Percentiles rank a stretch among this genome's conserved stretches.
Evolutionary conservation across 1,284 basidiomycete species (phyloP).

Genomic region (Pseudozyma sp.): DNA sequence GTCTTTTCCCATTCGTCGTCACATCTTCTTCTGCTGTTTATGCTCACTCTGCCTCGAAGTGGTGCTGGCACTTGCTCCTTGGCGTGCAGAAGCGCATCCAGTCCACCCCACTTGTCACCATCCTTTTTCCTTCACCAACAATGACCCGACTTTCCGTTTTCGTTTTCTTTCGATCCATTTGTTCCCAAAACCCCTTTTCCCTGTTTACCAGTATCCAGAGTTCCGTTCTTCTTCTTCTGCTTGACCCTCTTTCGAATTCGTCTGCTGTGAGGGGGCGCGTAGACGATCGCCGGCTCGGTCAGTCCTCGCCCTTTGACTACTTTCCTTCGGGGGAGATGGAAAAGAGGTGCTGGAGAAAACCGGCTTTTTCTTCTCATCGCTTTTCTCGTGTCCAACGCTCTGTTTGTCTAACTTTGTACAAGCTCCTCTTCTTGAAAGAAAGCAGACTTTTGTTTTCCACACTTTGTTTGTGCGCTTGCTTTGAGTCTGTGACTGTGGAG

Average conservation of each 20-base stretch:
- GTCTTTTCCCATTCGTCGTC: conserved; percentile 7
- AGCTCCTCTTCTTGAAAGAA: conserved; percentile 4
- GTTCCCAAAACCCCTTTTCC: neutral
- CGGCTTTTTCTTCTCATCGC: conserved; percentile 27
- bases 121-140: neutral
- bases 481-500: too few species aligned
- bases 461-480: neutral
- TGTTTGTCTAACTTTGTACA: conserved; percentile 9
- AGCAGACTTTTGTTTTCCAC: conserved; percentile 12
- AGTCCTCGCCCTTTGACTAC: conserved; percentile 25
- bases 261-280: conserved; percentile 40
- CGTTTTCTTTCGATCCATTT: neutral
- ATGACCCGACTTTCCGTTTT: conserved; percentile 13
- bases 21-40: conserved; percentile 6
- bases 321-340: conserved; percentile 5
- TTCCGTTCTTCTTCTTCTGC: conserved; percentile 1
- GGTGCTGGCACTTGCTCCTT: conserved; percentile 32
- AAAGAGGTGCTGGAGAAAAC: conserved; percentile 31
- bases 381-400: conserved; percentile 6
- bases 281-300: conserved; percentile 46
- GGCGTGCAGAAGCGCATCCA: conserved; percentile 17
- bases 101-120: neutral
- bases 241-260: neutral
- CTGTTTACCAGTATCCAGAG: neutral
- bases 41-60: conserved; percentile 28